phyloP scores from a whole-genome alignment of 1,284 basidiomycete species.

The Malassezia nana region DNA sequence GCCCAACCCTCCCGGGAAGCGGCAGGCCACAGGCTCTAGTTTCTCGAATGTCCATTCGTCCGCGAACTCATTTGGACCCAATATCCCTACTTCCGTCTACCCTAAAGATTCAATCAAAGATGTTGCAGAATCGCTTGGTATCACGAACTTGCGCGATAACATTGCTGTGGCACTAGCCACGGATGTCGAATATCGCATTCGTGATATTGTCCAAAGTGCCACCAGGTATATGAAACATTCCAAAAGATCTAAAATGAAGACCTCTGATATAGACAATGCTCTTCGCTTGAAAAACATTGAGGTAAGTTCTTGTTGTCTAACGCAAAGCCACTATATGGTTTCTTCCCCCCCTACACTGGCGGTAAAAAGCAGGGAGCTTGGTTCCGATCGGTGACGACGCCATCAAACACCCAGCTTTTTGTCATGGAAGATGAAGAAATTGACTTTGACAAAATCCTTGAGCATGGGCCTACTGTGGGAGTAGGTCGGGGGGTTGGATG shows the following conservation, averaged over 20 bases:
- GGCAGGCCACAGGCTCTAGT: not conserved
- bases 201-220: conserved; percentile 89
- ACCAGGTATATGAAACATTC: conserved; percentile 93
- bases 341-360: conserved; percentile 16
- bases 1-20: conserved; percentile 12
- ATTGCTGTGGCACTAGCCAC: conserved; percentile 79
- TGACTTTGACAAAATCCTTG: conserved; percentile 63
- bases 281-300: conserved; percentile 89
- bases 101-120: conserved; percentile 53
- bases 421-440: conserved; percentile 95
- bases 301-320: conserved; percentile 40
- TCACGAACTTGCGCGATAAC: conserved; percentile 66
- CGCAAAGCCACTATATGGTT: conserved; percentile 25
- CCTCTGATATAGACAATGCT: conserved; percentile 84
- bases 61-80: conserved; percentile 8
- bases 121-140: conserved; percentile 76
- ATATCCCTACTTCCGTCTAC: conserved; percentile 30
- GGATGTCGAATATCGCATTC: conserved; percentile 92
- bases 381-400: conserved; percentile 48
- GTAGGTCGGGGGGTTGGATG: conserved; percentile 44
- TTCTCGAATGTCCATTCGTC: not conserved
- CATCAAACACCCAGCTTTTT: conserved; percentile 56
- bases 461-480: conserved; percentile 32
- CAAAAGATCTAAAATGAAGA: conserved; percentile 72
- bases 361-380: conserved; percentile 23